Conservation (phyloP, 768 basidiomycete genomes). For the Amanita brunnescens region DNA sequence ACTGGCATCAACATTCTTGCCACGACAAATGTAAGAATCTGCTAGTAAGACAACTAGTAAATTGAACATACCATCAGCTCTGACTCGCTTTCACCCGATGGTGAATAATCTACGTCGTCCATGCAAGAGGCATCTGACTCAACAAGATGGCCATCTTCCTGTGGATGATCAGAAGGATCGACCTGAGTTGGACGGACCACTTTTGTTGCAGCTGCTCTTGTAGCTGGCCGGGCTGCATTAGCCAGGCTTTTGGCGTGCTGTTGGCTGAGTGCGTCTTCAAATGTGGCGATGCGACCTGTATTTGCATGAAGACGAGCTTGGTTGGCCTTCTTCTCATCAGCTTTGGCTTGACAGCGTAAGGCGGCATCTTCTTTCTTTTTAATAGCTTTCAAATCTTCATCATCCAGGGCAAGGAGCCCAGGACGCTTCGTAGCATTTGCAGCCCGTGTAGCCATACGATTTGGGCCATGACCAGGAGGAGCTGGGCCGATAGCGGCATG, state of each 20-base stretch:
- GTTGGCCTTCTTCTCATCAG: not conserved
- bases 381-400: not conserved
- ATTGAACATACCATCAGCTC: too few species aligned
- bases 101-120: too few species aligned
- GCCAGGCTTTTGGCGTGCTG: not conserved
- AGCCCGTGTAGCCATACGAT: not conserved
- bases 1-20: too few species aligned
- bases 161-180: too few species aligned
- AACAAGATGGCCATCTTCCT: too few species aligned
- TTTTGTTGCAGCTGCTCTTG: not conserved
- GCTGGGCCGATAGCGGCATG: not conserved
- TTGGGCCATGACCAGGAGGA: not conserved
- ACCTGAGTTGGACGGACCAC: not conserved
- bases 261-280: not conserved
- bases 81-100: too few species aligned
- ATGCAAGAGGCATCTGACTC: not conserved
- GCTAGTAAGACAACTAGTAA: too few species aligned
- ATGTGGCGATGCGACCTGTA: not conserved
- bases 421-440: not conserved
- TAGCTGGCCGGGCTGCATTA: not conserved
- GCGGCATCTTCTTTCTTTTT: not conserved
- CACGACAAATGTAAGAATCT: too few species aligned
- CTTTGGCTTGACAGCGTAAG: not conserved
- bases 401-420: not conserved
- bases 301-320: not conserved